A percentile compares a stretch with the other conserved stretches of the same genome.
phyloP scores from a whole-genome alignment of 139 green algal species.

The Micromonas commoda region DNA sequence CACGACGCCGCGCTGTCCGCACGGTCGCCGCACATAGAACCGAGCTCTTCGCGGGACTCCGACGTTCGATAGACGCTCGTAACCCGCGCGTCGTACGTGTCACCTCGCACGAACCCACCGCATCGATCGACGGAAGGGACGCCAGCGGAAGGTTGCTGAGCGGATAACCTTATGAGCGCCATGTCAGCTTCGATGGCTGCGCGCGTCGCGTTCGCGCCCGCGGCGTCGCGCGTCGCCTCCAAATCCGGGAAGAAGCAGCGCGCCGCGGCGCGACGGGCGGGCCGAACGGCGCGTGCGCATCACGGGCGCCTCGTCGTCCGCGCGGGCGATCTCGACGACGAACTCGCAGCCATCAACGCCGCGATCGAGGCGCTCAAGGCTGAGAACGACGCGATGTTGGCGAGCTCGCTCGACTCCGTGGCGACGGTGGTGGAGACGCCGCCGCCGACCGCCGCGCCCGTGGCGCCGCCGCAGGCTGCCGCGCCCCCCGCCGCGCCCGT shows the following conservation, averaged over 20 bases:
- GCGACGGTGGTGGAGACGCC: background rate
- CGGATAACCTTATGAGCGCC: background rate
- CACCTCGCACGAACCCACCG: too few relatives aligned
- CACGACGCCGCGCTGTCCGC: too few relatives aligned
- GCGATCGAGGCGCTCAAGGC: background rate
- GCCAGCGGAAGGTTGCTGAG: too few relatives aligned
- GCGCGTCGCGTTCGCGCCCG: background rate
- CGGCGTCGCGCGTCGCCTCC: background rate
- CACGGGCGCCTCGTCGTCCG: background rate
- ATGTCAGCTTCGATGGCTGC: background rate
- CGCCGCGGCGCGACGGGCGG: background rate
- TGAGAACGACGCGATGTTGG: background rate
- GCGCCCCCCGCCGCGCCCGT: too few relatives aligned
- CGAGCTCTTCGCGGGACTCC: too few relatives aligned
- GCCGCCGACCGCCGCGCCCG: too few relatives aligned
- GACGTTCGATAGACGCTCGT: too few relatives aligned
- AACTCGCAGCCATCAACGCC: background rate
- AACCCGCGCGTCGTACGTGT: too few relatives aligned
- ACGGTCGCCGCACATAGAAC: too few relatives aligned
- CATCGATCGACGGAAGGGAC: too few relatives aligned
- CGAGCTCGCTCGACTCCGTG: background rate
- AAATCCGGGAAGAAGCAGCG: background rate
- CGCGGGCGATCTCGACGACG: background rate
- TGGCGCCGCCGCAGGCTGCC: too few relatives aligned
- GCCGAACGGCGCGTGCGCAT: background rate